Evolutionary conservation across 768 basidiomycete genomes (phyloP).

Genomic region (Hygrocybe punicea): DNA sequence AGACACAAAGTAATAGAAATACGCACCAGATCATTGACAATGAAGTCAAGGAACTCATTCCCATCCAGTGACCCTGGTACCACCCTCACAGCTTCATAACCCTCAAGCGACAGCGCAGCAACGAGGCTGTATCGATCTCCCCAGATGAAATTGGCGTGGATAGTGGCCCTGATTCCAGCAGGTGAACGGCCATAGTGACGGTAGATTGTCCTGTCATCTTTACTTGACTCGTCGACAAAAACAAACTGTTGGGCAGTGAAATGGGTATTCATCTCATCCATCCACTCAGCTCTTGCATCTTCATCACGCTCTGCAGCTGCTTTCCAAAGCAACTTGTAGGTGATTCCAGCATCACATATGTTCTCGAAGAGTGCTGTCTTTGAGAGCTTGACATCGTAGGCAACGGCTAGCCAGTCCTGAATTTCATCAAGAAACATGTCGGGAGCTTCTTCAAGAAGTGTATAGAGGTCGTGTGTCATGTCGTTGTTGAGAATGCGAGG

Average conservation of each 20-base stretch:
- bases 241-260: background rate
- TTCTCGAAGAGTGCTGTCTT: background rate
- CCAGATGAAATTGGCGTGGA: background rate
- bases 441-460: background rate
- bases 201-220: background rate
- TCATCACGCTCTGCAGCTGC: background rate
- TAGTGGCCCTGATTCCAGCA: background rate
- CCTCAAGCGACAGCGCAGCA: background rate
- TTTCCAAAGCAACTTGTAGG: slow-evolving; percentile 1
- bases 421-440: slow-evolving; percentile 7
- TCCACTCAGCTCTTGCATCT: background rate
- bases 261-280: background rate
- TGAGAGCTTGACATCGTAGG: background rate
- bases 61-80: slow-evolving; percentile 8
- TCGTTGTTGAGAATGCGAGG: slow-evolving; percentile 11
- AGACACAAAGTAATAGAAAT: background rate
- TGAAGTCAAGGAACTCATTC: slow-evolving; percentile 15
- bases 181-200: slow-evolving; percentile 1
- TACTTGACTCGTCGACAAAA: background rate
- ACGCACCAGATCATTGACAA: slow-evolving; percentile 10
- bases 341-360: slow-evolving; percentile 1
- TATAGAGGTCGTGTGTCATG: background rate
- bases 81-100: slow-evolving; percentile 8
- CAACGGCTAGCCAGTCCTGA: slow-evolving; percentile 4
- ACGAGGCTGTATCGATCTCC: background rate